phyloP scores from a whole-genome alignment of 176 grass and related monocot genomes.

The Carex parvula region DNA sequence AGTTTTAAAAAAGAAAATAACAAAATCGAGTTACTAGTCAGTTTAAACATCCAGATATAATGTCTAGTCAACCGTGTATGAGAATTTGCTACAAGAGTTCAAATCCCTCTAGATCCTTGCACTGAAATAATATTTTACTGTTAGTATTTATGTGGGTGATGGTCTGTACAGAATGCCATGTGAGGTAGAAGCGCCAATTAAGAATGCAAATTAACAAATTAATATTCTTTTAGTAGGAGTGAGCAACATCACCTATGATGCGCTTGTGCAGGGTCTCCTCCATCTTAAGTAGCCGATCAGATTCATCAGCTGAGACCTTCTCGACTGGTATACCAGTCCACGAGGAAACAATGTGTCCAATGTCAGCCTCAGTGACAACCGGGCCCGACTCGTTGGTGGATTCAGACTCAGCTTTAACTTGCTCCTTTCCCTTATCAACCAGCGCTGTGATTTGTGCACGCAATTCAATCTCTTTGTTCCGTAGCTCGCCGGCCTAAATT shows the following conservation, averaged over 20 bases:
- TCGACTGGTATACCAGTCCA: conserved; percentile 96
- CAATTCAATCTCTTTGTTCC: conserved; percentile 82
- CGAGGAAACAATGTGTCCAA: conserved; percentile 86
- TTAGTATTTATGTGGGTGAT: conserved; percentile 4
- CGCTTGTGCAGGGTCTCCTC: conserved; percentile 79
- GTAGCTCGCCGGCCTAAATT: conserved; percentile 66
- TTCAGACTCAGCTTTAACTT: conserved; percentile 70
- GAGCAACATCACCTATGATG: conserved; percentile 35
- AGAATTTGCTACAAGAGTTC: not conserved
- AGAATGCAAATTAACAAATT: not conserved
- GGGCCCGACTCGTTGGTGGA: conserved; percentile 51
- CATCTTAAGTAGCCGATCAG: conserved; percentile 87
- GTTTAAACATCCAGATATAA: not conserved
- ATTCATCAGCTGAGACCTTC: conserved; percentile 80
- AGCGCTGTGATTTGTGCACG: conserved; percentile 64
- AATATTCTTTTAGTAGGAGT: not conserved
- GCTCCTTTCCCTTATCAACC: conserved; percentile 78
- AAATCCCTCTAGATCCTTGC: not conserved
- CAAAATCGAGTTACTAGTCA: not conserved
- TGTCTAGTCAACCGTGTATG: not conserved
- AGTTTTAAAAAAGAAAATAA: not conserved
- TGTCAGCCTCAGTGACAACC: conserved; percentile 73
- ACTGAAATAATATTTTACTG: not conserved
- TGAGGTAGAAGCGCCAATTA: not conserved
- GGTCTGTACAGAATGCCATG: not conserved